These are phyloP conservation scores for Alternaria brassicae DNA, from an alignment of 2,329 filamentous ascomycete genomes.

Conservation along the genomic window DNA sequence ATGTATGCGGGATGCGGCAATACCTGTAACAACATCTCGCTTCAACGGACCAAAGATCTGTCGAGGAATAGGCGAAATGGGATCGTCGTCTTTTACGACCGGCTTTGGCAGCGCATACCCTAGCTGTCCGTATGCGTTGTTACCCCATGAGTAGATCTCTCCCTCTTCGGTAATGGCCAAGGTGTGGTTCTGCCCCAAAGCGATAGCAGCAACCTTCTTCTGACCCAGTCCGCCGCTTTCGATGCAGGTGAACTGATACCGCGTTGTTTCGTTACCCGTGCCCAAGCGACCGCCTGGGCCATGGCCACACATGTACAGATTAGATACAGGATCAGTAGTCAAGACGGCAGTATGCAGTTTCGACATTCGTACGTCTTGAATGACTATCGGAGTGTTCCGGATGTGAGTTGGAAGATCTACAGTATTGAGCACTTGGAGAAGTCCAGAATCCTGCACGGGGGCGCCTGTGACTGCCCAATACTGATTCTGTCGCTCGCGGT, in stretches of 20 bases:
- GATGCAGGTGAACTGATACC: constrained; percentile 85
- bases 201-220: constrained; percentile 77
- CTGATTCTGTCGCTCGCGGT: constrained; percentile 59
- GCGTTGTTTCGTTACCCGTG: constrained; percentile 85
- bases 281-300: constrained; percentile 89
- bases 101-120: constrained; percentile 80
- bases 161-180: constrained; percentile 84
- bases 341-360: constrained; percentile 91
- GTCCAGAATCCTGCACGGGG: constrained; percentile 27
- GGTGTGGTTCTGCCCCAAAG: constrained; percentile 89
- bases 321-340: constrained; percentile 85
- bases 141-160: constrained; percentile 95
- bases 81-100: constrained; percentile 76
- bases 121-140: constrained; percentile 83
- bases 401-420: constrained; percentile 75
- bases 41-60: constrained; percentile 94
- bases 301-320: constrained; percentile 91
- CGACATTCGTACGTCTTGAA: constrained; percentile 84
- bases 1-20: constrained; percentile 88
- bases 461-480: constrained; percentile 50
- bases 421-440: constrained; percentile 46
- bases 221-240: constrained; percentile 75
- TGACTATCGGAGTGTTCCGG: constrained; percentile 72
- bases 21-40: constrained; percentile 79
- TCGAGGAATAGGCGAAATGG: constrained; percentile 79